Base-by-base conservation (phyloP, 495 filamentous ascomycete genomes). In the Glonium stellatum region DNA sequence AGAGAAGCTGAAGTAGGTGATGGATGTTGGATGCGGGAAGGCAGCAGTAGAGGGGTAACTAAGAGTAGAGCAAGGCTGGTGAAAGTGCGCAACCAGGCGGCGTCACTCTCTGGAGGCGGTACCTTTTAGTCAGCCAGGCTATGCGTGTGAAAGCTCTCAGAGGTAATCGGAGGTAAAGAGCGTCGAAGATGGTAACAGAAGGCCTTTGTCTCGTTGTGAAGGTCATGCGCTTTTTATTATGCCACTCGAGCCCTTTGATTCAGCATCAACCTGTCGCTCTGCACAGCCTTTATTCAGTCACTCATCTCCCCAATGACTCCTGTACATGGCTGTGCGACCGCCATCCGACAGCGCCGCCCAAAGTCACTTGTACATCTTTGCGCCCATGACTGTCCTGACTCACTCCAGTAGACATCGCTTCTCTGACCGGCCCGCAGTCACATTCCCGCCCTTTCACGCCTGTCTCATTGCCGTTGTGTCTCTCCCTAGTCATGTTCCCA, bases 291-390 rank as follows among this genome's bases (percentile, higher is more conserved):
- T 56, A 56, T 27, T 57, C n/a, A 54, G n/a, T 46, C 31, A 34
- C 21, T n/a, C 19, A 25, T 41, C 31, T 9, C 41, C 15, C 39
- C 12, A 23, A 27, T 62, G 64, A 67, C 60, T 62, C 55, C 27
- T 60, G 44, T 60, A 44, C 46, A 57, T 54, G 64, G 64, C 64
- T 62, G 64, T 66, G 64, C 60, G 50, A 53, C 49, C 54, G 39
- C 58, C 48, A 57, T 50, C 37, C 61, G n/a, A 39, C 62, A 37
- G 19, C 27, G 34, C 57, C 4, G 11, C 23, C n/a, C 41, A 25
- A 60, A 49, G 63, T 62, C 59, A 62, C 63, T 57, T 36, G 63
- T 51, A 13, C 35, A 19, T 19, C 23, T 23, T 18, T 51, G 19
- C 51, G 52, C 39, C 1, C 13, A 44, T 44, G 39, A 44, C 39